These are phyloP conservation scores for Diaporthe sp. DNA, from an alignment of 2,329 filamentous ascomycete species.

Conservation along the genomic window DNA sequence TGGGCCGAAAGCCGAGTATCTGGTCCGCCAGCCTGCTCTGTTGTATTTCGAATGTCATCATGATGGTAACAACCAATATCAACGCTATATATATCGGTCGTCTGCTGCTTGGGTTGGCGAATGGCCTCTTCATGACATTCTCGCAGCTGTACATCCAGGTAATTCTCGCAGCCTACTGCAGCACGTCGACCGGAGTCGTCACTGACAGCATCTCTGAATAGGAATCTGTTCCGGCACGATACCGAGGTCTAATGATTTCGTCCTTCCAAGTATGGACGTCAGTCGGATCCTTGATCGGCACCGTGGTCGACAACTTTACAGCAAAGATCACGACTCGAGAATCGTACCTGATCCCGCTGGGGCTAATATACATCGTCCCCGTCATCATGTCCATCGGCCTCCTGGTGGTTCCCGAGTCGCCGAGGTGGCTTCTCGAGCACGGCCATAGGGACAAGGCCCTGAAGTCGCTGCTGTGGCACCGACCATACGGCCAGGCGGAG, in stretches of 20 bases:
- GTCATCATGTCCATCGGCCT: conserved; percentile 53
- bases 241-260: conserved; percentile 59
- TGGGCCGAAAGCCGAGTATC: conserved; percentile 54
- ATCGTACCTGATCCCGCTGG: conserved; percentile 57
- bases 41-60: conserved; percentile 66
- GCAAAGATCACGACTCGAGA: conserved; percentile 53
- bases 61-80: conserved; percentile 69
- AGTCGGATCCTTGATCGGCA: conserved; percentile 58
- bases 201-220: not conserved
- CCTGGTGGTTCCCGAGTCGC: conserved; percentile 57
- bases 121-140: conserved; percentile 70
- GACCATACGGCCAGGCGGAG: conserved; percentile 49
- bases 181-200: not conserved
- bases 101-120: conserved; percentile 68
- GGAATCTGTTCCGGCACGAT: conserved; percentile 55
- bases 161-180: not conserved
- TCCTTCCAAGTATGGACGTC: conserved; percentile 62
- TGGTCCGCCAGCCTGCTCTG: conserved; percentile 65
- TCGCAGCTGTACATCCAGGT: conserved; percentile 55
- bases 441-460: conserved; percentile 51
- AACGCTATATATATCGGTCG: conserved; percentile 68
- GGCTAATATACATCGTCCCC: conserved; percentile 57
- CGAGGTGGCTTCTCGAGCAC: conserved; percentile 56
- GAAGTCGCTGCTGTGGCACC: conserved; percentile 50
- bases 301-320: conserved; percentile 65